A percentile compares a stretch with the other conserved stretches of the same genome.
phyloP scores from a whole-genome alignment of 2,329 filamentous ascomycete species.

The Penicillium sp. region DNA sequence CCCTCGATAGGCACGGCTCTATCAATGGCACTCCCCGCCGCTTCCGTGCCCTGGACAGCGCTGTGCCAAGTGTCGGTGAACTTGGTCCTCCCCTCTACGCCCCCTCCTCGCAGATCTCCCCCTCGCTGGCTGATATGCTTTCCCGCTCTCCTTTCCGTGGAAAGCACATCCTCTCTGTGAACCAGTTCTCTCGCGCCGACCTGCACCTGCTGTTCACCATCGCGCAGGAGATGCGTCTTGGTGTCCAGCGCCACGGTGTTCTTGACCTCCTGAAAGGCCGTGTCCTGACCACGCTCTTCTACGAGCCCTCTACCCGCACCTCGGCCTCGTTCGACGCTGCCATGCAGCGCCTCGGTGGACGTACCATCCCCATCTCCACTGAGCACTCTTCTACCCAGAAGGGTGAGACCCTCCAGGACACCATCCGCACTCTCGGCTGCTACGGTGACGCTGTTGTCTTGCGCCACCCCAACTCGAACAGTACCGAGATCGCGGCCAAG shows the following conservation, averaged over 20 bases:
- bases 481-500: slow-evolving; percentile 77
- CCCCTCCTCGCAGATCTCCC: slow-evolving; percentile 53
- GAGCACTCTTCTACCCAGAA: slow-evolving; percentile 86
- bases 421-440: slow-evolving; percentile 86
- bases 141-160: slow-evolving; percentile 82
- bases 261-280: slow-evolving; percentile 82
- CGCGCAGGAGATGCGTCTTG: slow-evolving; percentile 94
- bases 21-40: slow-evolving; percentile 38
- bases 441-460: slow-evolving; percentile 96
- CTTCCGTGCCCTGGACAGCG: slow-evolving; percentile 25
- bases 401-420: slow-evolving; percentile 91
- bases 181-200: slow-evolving; percentile 82
- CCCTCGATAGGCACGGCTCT: slow-evolving; percentile 37
- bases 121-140: slow-evolving; percentile 67
- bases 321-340: slow-evolving; percentile 95
- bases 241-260: slow-evolving; percentile 87
- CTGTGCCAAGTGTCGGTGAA: slow-evolving; percentile 31
- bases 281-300: slow-evolving; percentile 91
- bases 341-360: slow-evolving; percentile 95
- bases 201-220: slow-evolving; percentile 93
- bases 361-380: slow-evolving; percentile 78
- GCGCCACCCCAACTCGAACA: slow-evolving; percentile 80
- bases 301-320: slow-evolving; percentile 93
- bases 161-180: slow-evolving; percentile 86
- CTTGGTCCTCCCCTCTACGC: slow-evolving; percentile 40